Evolutionary conservation across 345 rosid species (phyloP), one percentile per base, ranked within the genome.

Genomic region (Pseudoturritis turrita): DNA sequence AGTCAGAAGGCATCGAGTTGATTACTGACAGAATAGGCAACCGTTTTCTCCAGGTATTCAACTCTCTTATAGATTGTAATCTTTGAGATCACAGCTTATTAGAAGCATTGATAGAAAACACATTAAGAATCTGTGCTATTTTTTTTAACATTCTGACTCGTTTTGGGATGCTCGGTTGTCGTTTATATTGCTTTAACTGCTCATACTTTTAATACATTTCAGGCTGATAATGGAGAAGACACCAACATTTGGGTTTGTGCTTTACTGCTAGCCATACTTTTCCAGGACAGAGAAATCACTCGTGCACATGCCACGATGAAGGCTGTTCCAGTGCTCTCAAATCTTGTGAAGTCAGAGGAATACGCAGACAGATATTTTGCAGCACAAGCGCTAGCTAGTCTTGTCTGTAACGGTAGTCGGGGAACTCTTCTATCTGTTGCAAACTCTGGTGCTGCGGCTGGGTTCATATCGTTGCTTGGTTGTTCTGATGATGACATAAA

Each of bases 341-440:
- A 87, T 80, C 83, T 96, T 70, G 74, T 92, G 78, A 96, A 92
- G 89, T 88, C 98, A 65, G 99, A 92, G 78, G 97, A 92, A 70
- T 81, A 77, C 3, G 86, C 95, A 59, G 87, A 90, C 79, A 86
- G 91, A 81, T 96, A 89, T 81, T 96, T 96, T 84, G 96, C 96
- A 76, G 99, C 98, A 26, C 97, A 96, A 84, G 97, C 97, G 39
- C 55, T 90, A 29, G 85, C 96, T 45, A 92, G 97, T 82, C 84
- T 96, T 51, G 96, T 96, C 71, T 90, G 99, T 76, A 96, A 96
- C 57, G 99, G 99, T 72, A 96, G 97, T 78, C 74, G 99, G 79
- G 99, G 99, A 35, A 96, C 98, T 46, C 94, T 96, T 60, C 83
- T 96, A 19, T 90, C 99, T 65, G 98, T 96, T 78, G 96, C 98